phyloP scores from a whole-genome alignment of 192 early-diverging fungal genomes.

The Thoreauomyces humboldtii region DNA sequence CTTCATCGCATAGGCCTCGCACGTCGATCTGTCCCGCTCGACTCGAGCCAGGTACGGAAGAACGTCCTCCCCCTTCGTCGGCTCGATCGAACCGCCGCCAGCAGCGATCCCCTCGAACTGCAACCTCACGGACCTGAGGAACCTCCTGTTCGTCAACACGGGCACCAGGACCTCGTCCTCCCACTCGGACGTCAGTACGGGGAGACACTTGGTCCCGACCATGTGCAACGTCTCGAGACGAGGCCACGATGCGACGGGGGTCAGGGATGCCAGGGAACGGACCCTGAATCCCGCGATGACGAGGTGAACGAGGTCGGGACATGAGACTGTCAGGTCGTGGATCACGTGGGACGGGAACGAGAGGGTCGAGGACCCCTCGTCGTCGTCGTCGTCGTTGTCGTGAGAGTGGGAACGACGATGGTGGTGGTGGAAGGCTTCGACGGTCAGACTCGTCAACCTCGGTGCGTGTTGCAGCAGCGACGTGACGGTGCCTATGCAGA shows the following conservation, averaged over 20 bases:
- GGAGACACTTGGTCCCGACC: neutral
- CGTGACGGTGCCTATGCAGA: conserved; percentile 1
- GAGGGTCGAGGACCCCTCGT: neutral
- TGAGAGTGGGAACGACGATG: neutral
- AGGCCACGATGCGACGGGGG: neutral
- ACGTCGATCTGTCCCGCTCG: neutral
- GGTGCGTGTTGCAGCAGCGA: neutral
- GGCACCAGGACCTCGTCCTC: neutral
- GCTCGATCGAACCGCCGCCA: neutral
- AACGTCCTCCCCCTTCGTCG: neutral
- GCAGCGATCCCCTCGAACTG: neutral
- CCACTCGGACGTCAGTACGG: neutral
- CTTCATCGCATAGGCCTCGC: neutral
- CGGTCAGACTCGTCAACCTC: neutral
- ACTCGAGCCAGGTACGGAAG: neutral
- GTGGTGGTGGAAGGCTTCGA: neutral
- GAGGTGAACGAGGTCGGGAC: too few relatives aligned
- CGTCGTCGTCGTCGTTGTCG: neutral
- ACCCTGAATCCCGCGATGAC: too few relatives aligned
- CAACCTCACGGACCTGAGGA: neutral
- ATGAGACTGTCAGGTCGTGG: too few relatives aligned
- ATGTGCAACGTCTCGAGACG: conserved; percentile 4
- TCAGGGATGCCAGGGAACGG: too few relatives aligned
- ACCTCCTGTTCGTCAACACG: neutral
- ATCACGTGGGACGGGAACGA: too few relatives aligned